Base-by-base conservation (phyloP, 208 protist genomes). In the Endotrypanum monterogeii region DNA sequence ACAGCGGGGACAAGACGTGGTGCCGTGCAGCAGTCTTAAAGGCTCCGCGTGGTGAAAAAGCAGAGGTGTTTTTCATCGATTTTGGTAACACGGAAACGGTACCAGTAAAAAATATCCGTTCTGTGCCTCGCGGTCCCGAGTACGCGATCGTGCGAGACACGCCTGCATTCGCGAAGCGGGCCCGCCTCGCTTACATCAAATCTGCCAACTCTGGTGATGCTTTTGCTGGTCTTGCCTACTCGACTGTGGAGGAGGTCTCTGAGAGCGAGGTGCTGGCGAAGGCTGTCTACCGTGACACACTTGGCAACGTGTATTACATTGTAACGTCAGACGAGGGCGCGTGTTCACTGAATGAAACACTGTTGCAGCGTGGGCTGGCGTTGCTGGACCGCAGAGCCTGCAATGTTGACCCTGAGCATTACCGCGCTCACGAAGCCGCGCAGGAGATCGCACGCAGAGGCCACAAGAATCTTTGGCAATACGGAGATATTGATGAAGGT, bases 391-490 rank as follows among this genome's bases (percentile, higher is more conserved):
- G 84, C 50, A 72, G 80, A 12, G 57, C 88, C 28, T 73, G 79
- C 16, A 70, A 37, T 3, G 70, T 94, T 54, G 79, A 89, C n/a
- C 66, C 83, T 6, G 72, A 52, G 25, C 82, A 86, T 32, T 94
- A 91, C 74, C 83, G 79, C 67, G 81, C 83, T 6, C 88, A 95
- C 73, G 82, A 89, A 58, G 87, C 86, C 0, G 93, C 93, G 37
- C 85, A 93, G 72, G 78, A 90, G 57, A 89, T 95, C 44, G 93
- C 93, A 1, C 90, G 90, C n/a, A 90, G 87, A 55, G 85, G 82
- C 2, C 93, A 94, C 83, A 92, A 91, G 70, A 86, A 83, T 20
- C 74, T 95, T 28, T 97, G 93, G 91, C 83, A 90, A 71, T 97
- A 94, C 84, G 93, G 93, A 44, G 93, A 97, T 48, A 83, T 94